Evolutionary conservation across 1,284 basidiomycete species (phyloP).

Genomic region (Cryptococcus sp.): DNA sequence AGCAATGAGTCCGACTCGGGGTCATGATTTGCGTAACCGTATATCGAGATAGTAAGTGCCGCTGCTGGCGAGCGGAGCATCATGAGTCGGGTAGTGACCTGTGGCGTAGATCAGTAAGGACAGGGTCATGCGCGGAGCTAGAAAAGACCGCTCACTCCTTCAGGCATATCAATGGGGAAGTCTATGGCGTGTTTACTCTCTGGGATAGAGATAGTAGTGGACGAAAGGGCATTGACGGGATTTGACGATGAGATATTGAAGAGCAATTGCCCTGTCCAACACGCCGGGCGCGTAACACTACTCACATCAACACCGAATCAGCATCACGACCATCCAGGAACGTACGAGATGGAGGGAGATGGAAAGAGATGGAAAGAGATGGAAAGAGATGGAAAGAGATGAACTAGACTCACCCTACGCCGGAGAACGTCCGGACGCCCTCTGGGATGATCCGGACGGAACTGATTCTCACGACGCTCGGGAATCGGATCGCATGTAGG

Average conservation of each 20-base stretch:
- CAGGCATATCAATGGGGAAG: conserved; percentile 29
- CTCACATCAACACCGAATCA: not conserved
- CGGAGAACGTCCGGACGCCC: conserved; percentile 18
- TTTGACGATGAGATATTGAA: conserved; percentile 25
- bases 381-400: too few species aligned
- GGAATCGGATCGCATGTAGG: conserved; percentile 23
- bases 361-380: too few species aligned
- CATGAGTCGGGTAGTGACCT: conserved; percentile 30
- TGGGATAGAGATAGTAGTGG: conserved; percentile 12
- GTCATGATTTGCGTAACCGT: conserved; percentile 18
- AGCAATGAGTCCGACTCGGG: not conserved
- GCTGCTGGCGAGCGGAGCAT: conserved; percentile 24
- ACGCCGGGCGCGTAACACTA: conserved; percentile 19
- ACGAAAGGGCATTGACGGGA: conserved; percentile 28
- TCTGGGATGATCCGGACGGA: conserved; percentile 27
- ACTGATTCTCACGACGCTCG: conserved; percentile 17
- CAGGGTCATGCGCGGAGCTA: not conserved
- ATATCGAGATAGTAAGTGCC: conserved; percentile 24
- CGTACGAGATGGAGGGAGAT: too few species aligned
- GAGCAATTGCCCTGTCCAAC: conserved; percentile 20
- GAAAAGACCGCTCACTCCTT: conserved; percentile 19
- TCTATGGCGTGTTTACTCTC: conserved; percentile 18
- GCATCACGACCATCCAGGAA: not conserved
- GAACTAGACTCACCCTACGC: conserved; percentile 20
- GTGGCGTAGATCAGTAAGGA: not conserved